A percentile compares a stretch with the other conserved stretches of the same genome.
phyloP scores from a whole-genome alignment of 2,329 filamentous ascomycete genomes.

The Fragosphaeria purpurea region DNA sequence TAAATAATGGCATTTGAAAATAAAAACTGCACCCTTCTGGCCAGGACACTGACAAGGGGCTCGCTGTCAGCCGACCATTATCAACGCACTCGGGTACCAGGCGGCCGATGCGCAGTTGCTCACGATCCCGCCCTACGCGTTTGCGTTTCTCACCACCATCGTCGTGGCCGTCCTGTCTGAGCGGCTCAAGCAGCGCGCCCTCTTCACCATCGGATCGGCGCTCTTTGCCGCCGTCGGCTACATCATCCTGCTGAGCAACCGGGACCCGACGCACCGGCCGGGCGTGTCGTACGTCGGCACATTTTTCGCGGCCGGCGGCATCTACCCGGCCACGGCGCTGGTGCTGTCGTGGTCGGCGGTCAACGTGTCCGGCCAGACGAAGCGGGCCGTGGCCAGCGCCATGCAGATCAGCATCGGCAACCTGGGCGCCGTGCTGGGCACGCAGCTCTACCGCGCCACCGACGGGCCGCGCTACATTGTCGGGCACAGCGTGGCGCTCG shows the following conservation, averaged over 20 bases:
- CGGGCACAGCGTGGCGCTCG: no score
- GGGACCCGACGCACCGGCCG: conserved; percentile 33
- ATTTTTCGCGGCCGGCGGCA: conserved; percentile 55
- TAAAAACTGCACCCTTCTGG: background rate
- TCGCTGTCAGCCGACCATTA: conserved; percentile 36
- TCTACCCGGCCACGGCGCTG: conserved; percentile 55
- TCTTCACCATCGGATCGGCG: conserved; percentile 52
- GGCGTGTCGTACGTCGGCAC: conserved; percentile 51
- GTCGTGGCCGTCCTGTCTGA: conserved; percentile 51
- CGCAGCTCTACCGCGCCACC: conserved; percentile 54
- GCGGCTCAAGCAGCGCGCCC: conserved; percentile 42
- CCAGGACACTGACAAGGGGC: no score
- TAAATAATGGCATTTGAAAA: background rate
- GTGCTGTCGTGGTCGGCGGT: conserved; percentile 61
- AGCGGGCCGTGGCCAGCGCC: conserved; percentile 56
- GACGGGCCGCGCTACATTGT: conserved; percentile 35
- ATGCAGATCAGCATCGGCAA: conserved; percentile 67
- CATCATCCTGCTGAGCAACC: conserved; percentile 46
- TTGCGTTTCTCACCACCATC: conserved; percentile 51
- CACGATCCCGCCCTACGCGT: conserved; percentile 54
- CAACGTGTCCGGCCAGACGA: conserved; percentile 62
- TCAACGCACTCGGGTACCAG: conserved; percentile 42
- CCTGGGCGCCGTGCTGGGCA: conserved; percentile 57
- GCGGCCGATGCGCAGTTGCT: conserved; percentile 46
- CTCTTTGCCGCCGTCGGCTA: conserved; percentile 52